phyloP scores from a whole-genome alignment of 495 filamentous ascomycete genomes.

The Penicillium cataractarum region DNA sequence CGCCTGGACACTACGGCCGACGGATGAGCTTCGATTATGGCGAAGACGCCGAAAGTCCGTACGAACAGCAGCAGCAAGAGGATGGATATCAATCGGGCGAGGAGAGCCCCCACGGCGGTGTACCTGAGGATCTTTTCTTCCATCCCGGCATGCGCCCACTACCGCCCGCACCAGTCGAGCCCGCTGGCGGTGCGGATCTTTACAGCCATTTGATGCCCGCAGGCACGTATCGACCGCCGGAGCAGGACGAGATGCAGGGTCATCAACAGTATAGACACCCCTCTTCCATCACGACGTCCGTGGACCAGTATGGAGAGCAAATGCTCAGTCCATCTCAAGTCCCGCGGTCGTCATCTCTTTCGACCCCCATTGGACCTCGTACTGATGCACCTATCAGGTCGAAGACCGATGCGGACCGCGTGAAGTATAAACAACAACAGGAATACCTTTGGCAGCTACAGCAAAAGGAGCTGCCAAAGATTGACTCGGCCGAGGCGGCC shows the following conservation, averaged over 20 bases:
- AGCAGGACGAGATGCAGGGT: slow-evolving; percentile 37
- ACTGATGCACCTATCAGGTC: slow-evolving; percentile 83
- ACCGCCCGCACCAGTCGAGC: slow-evolving; percentile 72
- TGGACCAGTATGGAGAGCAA: slow-evolving; percentile 50
- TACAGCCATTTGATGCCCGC: slow-evolving; percentile 58
- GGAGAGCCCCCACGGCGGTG: slow-evolving; percentile 60
- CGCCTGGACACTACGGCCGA: slow-evolving; percentile 65
- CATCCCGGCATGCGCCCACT: slow-evolving; percentile 84
- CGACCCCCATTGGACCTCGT: slow-evolving; percentile 76
- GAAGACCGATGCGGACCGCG: slow-evolving; percentile 86
- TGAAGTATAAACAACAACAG: slow-evolving; percentile 61
- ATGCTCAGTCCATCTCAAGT: slow-evolving; percentile 58
- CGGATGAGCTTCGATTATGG: slow-evolving; percentile 93
- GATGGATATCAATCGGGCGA: slow-evolving; percentile 56
- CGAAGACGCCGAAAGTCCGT: slow-evolving; percentile 63
- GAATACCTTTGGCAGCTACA: slow-evolving; percentile 56
- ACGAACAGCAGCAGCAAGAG: slow-evolving; percentile 54
- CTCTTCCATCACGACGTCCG: slow-evolving; percentile 43
- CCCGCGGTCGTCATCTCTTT: slow-evolving; percentile 84
- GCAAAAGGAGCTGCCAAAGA: slow-evolving; percentile 45
- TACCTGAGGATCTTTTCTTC: slow-evolving; percentile 89
- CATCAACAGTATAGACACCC: slow-evolving; percentile 49
- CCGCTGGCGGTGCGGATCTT: slow-evolving; percentile 45
- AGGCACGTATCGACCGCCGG: slow-evolving; percentile 55
- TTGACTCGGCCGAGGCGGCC: slow-evolving; percentile 42